Percentiles rank a stretch among this genome's conserved stretches.
Evolutionary conservation across 495 filamentous ascomycete species (phyloP).

Genomic region (Aspergillus leporis): DNA sequence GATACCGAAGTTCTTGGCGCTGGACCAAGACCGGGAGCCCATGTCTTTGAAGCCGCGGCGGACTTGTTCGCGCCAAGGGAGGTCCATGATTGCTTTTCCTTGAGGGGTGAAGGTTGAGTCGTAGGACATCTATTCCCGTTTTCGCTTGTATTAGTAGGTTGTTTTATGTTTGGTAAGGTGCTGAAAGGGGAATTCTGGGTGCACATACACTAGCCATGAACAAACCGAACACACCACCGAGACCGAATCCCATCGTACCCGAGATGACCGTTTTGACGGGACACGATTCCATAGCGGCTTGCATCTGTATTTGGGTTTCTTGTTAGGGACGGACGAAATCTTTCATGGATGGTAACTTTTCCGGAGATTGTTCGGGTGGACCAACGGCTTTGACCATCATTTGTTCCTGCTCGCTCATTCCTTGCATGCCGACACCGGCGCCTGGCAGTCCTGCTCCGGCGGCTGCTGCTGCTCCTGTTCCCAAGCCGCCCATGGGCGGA

Average conservation of each 20-base stretch:
- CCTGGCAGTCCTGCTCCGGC: slow-evolving; percentile 7
- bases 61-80: slow-evolving; percentile 82
- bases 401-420: slow-evolving; percentile 55
- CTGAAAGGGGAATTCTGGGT: too few relatives aligned
- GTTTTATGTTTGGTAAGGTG: too few relatives aligned
- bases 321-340: background rate
- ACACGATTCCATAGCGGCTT: slow-evolving; percentile 84
- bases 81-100: slow-evolving; percentile 61
- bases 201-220: slow-evolving; percentile 92
- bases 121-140: slow-evolving; percentile 75
- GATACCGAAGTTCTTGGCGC: slow-evolving; percentile 91
- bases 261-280: slow-evolving; percentile 78
- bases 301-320: slow-evolving; percentile 56
- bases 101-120: slow-evolving; percentile 73
- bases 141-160: slow-evolving; percentile 3
- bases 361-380: background rate
- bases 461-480: slow-evolving; percentile 22
- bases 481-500: slow-evolving; percentile 24
- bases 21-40: slow-evolving; percentile 78
- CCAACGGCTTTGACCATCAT: slow-evolving; percentile 55
- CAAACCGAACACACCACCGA: slow-evolving; percentile 89
- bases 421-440: slow-evolving; percentile 25
- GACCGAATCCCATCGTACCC: slow-evolving; percentile 83
- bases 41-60: slow-evolving; percentile 88
- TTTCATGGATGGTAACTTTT: background rate